Evolutionary conservation across 495 filamentous ascomycete species (phyloP).

Genomic region (Xylona heveae): DNA sequence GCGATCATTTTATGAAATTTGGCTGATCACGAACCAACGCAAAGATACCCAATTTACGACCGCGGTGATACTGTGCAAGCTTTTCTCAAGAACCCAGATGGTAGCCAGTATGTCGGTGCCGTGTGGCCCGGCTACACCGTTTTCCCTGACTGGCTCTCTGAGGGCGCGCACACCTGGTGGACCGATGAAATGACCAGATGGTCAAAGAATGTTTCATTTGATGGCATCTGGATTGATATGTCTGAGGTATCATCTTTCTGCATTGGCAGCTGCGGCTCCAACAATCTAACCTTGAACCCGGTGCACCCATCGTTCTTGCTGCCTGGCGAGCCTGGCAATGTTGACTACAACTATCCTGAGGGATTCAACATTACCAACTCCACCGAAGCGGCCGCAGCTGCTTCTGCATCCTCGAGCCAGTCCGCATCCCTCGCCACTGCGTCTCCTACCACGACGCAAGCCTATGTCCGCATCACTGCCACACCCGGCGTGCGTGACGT

Average conservation of each 20-base stretch:
- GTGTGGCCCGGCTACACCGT: constrained; percentile 44
- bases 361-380: constrained; percentile 47
- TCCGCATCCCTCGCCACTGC: constrained; percentile 14
- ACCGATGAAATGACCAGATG: constrained; percentile 38
- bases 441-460: constrained; percentile 19
- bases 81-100: constrained; percentile 41
- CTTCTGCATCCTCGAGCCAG: constrained; percentile 29
- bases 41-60: constrained; percentile 39
- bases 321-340: constrained; percentile 40
- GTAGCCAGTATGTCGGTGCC: constrained; percentile 36
- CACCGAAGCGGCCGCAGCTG: constrained; percentile 41
- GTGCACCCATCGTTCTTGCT: constrained; percentile 45
- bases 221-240: constrained; percentile 46
- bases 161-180: constrained; percentile 49
- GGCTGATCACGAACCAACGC: too few relatives aligned
- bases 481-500: constrained; percentile 50
- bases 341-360: constrained; percentile 45
- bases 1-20: too few relatives aligned
- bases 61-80: constrained; percentile 42
- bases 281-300: constrained; percentile 47
- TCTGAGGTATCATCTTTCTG: constrained; percentile 63
- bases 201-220: constrained; percentile 33
- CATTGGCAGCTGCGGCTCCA: constrained; percentile 52
- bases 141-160: constrained; percentile 40
- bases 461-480: constrained; percentile 39